A percentile compares a stretch with the other conserved stretches of the same genome.
phyloP scores from a whole-genome alignment of 768 basidiomycete genomes.

The Mycena latifolia region DNA sequence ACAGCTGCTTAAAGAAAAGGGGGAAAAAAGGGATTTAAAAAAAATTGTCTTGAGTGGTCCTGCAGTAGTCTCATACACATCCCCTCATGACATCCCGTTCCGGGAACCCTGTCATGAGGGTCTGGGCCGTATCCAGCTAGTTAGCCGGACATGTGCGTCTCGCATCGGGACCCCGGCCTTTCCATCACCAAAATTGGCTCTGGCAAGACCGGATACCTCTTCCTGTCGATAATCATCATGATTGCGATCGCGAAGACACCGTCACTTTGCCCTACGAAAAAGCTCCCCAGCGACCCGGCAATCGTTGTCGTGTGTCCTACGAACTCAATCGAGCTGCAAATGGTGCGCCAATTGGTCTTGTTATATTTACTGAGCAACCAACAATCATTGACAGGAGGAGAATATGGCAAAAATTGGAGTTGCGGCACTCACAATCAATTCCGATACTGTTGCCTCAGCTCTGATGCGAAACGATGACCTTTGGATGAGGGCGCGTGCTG shows the following conservation, averaged over 20 bases:
- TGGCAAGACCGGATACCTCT: background rate
- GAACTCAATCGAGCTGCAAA: slow-evolving; percentile 3
- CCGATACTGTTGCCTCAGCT: slow-evolving; percentile 30
- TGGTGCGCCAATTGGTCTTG: background rate
- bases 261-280: background rate
- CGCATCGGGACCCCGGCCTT: too few species aligned
- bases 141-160: too few species aligned
- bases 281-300: background rate
- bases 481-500: background rate
- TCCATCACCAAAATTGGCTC: background rate
- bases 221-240: background rate
- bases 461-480: slow-evolving; percentile 27
- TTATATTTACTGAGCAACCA: background rate
- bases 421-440: slow-evolving; percentile 37
- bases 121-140: too few species aligned
- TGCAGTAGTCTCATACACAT: too few species aligned
- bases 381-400: background rate
- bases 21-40: too few species aligned
- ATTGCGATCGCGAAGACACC: background rate
- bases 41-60: too few species aligned
- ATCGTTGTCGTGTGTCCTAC: slow-evolving; percentile 1
- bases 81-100: too few species aligned
- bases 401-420: slow-evolving; percentile 33
- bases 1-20: too few species aligned
- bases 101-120: too few species aligned